A percentile compares a stretch with the other conserved stretches of the same genome.
Evolutionary conservation across 2,329 filamentous ascomycete genomes (phyloP).

Genomic region (Hypocrella siamensis): DNA sequence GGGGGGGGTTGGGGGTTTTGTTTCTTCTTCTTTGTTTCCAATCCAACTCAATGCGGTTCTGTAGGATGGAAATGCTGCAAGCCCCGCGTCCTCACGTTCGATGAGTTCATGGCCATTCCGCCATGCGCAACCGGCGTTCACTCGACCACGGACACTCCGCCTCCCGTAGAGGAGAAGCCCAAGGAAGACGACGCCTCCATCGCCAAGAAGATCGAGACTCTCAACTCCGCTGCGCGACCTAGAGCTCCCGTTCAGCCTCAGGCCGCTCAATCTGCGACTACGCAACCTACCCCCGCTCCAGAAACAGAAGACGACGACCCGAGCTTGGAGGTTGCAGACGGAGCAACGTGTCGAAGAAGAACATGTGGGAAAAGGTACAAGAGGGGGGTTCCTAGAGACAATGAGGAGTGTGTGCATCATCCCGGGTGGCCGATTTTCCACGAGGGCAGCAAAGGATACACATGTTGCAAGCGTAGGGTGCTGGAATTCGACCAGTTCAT

Average conservation of each 20-base stretch:
- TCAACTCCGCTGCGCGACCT: constrained; percentile 21
- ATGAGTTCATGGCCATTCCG: constrained; percentile 87
- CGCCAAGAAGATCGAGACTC: constrained; percentile 35
- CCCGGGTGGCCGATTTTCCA: constrained; percentile 89
- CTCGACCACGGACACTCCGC: constrained; percentile 64
- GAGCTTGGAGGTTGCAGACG: constrained; percentile 53
- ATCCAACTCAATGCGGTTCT: no score
- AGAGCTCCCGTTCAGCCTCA: constrained; percentile 21
- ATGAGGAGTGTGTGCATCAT: constrained; percentile 74
- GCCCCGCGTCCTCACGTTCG: constrained; percentile 87
- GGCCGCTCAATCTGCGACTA: constrained; percentile 28
- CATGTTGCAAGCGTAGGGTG: constrained; percentile 88
- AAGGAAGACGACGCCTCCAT: constrained; percentile 24
- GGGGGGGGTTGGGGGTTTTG: no score
- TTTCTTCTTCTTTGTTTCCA: no score
- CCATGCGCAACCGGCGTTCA: constrained; percentile 91
- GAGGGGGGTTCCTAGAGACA: constrained; percentile 41
- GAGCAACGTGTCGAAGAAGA: constrained; percentile 61
- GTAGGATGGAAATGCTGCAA: constrained; percentile 99
- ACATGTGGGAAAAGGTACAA: constrained; percentile 56
- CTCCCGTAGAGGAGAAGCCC: constrained; percentile 43
- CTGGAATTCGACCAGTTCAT: constrained; percentile 97
- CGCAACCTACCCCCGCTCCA: constrained; percentile 44
- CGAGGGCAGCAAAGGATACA: constrained; percentile 95
- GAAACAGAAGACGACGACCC: constrained; percentile 85